phyloP scores from a whole-genome alignment of 2,329 filamentous ascomycete species.

The Calycina herbarum region DNA sequence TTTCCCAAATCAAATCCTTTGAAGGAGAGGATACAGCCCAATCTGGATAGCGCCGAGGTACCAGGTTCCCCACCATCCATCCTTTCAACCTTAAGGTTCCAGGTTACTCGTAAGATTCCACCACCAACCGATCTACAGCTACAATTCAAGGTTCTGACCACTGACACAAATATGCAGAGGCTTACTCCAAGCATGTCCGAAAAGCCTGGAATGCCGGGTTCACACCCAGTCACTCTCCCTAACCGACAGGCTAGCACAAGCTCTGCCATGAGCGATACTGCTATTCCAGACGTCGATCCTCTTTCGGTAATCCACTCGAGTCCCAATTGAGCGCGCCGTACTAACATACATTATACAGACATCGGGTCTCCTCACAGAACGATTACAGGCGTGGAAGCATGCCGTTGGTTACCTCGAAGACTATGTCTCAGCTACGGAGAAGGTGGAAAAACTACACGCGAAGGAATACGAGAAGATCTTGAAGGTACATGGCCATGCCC shows the following conservation, averaged over 20 bases:
- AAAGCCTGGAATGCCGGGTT: constrained; percentile 29
- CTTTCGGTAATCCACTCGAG: neutral
- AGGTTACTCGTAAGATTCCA: neutral
- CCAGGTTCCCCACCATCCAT: no score
- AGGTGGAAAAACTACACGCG: constrained; percentile 77
- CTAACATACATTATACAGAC: constrained; percentile 50
- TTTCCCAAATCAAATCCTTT: no score
- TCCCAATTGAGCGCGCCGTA: neutral
- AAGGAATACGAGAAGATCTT: constrained; percentile 96
- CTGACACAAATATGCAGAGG: constrained; percentile 26
- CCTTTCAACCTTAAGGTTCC: no score
- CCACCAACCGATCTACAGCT: neutral
- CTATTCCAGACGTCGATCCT: constrained; percentile 34
- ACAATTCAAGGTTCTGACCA: constrained; percentile 2
- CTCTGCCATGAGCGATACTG: constrained; percentile 31
- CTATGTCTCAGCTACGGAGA: constrained; percentile 82
- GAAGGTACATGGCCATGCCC: constrained; percentile 57
- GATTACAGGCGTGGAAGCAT: constrained; percentile 94
- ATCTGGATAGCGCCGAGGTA: no score
- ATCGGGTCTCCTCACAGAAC: constrained; percentile 78
- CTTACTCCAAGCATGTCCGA: constrained; percentile 29
- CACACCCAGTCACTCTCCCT: constrained; percentile 31
- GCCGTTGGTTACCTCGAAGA: constrained; percentile 89
- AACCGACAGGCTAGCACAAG: constrained; percentile 29
- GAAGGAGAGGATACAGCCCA: no score